Evolutionary conservation across 2,329 filamentous ascomycete genomes (phyloP).

Genomic region (Exophiala viscosa): DNA sequence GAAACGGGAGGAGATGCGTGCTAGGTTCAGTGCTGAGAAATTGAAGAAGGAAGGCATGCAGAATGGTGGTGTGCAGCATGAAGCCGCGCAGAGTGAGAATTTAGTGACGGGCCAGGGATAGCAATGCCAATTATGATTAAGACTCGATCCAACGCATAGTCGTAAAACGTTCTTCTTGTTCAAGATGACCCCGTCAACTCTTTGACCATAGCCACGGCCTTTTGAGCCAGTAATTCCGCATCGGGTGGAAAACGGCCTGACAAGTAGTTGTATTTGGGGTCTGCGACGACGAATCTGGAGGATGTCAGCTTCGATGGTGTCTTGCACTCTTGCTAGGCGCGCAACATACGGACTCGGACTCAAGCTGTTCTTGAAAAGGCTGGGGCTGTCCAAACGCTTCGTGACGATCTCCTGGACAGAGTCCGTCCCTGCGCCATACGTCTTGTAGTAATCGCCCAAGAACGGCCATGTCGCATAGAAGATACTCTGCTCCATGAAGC

Average conservation of each 20-base stretch:
- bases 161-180: background rate
- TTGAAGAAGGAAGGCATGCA: background rate
- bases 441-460: slow-evolving; percentile 56
- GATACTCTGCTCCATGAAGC: slow-evolving; percentile 47
- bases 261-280: slow-evolving; percentile 31
- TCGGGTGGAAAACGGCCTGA: slow-evolving; percentile 26
- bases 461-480: slow-evolving; percentile 50
- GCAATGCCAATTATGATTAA: too few relatives aligned
- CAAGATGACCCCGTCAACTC: background rate
- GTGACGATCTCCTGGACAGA: slow-evolving; percentile 48
- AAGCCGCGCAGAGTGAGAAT: too few relatives aligned
- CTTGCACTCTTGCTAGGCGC: slow-evolving; percentile 28
- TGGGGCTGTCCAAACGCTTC: slow-evolving; percentile 41
- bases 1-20: slow-evolving; percentile 39
- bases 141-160: too few relatives aligned
- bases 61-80: too few relatives aligned
- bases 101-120: background rate
- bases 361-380: slow-evolving; percentile 47
- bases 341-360: slow-evolving; percentile 38
- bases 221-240: slow-evolving; percentile 13
- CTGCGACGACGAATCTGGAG: slow-evolving; percentile 45
- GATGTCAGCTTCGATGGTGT: too few relatives aligned
- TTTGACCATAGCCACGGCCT: slow-evolving; percentile 10
- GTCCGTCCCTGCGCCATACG: slow-evolving; percentile 51
- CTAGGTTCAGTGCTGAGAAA: background rate